phyloP scores from a whole-genome alignment of 2,329 filamentous ascomycete genomes.

The Pleurostoma richardsiae region DNA sequence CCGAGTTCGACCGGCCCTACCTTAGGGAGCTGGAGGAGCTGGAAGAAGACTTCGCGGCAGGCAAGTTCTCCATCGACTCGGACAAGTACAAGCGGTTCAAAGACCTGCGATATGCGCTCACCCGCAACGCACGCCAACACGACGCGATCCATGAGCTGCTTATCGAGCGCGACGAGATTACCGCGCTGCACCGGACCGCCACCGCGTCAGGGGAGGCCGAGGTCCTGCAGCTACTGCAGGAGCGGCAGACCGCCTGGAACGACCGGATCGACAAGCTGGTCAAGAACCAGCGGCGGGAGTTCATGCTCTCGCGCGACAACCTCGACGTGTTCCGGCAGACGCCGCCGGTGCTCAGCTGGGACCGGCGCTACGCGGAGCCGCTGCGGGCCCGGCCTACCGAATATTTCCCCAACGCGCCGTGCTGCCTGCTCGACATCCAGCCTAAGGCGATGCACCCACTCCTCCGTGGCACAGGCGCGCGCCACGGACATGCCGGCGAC shows the following conservation, averaged over 20 bases:
- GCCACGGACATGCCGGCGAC: conserved; percentile 36
- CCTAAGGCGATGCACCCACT: conserved; percentile 49
- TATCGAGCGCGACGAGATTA: conserved; percentile 20
- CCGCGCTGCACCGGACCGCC: conserved; percentile 10
- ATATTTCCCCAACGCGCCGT: conserved; percentile 57
- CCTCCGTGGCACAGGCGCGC: conserved; percentile 38
- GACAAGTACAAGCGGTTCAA: conserved; percentile 3
- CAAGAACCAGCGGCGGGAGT: conserved; percentile 27
- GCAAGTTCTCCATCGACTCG: conserved; percentile 2
- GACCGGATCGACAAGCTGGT: conserved; percentile 23
- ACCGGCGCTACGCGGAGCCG: conserved; percentile 67
- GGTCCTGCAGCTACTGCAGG: conserved; percentile 16
- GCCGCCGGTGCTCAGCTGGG: conserved; percentile 57
- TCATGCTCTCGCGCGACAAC: conserved; percentile 45
- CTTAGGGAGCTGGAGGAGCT: conserved; percentile 35
- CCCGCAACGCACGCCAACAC: conserved; percentile 8
- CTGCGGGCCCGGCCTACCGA: conserved; percentile 54
- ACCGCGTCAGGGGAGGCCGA: conserved; percentile 9
- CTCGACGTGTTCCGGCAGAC: conserved; percentile 42
- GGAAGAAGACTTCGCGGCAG: conserved; percentile 17
- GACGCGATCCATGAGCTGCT: conserved; percentile 20
- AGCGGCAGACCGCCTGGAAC: conserved; percentile 27
- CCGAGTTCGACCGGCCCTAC: conserved; percentile 31
- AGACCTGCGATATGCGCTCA: conserved; percentile 4
- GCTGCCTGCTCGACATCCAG: conserved; percentile 62